Base-by-base conservation (phyloP, 257 asterid species). In the Datura wrightii region DNA sequence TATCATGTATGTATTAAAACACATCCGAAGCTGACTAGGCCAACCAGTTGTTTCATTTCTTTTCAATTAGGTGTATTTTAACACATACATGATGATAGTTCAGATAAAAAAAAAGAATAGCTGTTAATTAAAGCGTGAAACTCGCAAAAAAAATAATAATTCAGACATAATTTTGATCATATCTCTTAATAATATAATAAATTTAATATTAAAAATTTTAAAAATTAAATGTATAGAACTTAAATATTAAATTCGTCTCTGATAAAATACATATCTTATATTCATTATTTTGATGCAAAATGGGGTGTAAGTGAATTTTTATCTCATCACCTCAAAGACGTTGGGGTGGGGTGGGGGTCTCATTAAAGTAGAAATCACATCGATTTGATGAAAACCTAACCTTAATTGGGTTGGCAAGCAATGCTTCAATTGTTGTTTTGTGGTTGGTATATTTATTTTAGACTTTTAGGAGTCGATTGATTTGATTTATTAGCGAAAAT, bases 351-450 rank as follows among this genome's bases (percentile, higher is more conserved):
- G 42, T 34, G 42, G 39, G 60, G 58, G 24, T 74, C 2, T 74
- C 6, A 24, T 14, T 52, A 7, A 78, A 78, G 42, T 31, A 52
- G 7, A 52, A 78, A 78, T 52, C 82, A 31, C 82, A 78, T 78
- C 18, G 42, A 52, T 52, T 78, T 78, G 63, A 78, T 52, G 82
- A 78, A 52, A 78, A 52, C 48, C 82, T 78, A 78, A 78, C 48
- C 48, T 31, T 78, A 14, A 31, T 78, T 50, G 9, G 60, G 46
- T 78, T 31, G 82, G 82, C 46, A 78, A 52, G 31, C 82, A 52
- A 52, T 31, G 63, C 63, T 78, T 78, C 31, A 8, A 34, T 15
- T 78, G 63, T 31, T 76, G 24, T 31, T 76, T 52, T 31, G 36
- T 18, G 46, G 42, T 69, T 69, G 54, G 79, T 24, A 24, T 70